phyloP scores from a whole-genome alignment of 768 basidiomycete species.

The Cyclocybe aegerita region DNA sequence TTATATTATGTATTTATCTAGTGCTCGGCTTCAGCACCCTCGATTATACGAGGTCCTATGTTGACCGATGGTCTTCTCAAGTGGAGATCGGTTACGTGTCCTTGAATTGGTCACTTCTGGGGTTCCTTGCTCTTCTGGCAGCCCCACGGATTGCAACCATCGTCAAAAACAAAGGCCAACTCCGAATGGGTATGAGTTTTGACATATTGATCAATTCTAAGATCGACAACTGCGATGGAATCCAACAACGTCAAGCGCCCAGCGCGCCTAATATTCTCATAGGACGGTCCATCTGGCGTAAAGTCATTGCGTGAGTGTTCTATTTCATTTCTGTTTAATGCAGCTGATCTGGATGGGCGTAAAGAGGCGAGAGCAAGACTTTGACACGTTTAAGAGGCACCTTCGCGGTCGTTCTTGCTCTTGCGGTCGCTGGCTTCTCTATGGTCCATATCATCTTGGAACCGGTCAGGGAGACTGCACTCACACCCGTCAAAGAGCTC shows the following conservation, averaged over 20 bases:
- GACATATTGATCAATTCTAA: background rate
- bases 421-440: background rate
- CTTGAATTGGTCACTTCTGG: background rate
- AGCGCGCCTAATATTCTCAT: too few species aligned
- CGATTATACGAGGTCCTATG: background rate
- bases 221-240: background rate
- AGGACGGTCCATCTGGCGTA: background rate
- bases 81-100: background rate
- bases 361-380: background rate
- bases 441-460: constrained; percentile 3
- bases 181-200: background rate
- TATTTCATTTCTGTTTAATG: background rate
- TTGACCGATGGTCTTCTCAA: background rate
- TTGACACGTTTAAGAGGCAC: background rate
- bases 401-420: background rate
- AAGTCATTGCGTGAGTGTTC: background rate
- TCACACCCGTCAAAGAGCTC: constrained; percentile 2
- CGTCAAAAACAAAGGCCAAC: background rate
- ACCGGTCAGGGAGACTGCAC: constrained; percentile 3
- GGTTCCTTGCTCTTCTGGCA: background rate
- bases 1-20: background rate
- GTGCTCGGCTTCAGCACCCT: background rate
- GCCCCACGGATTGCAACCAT: background rate
- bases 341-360: background rate
- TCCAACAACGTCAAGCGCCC: too few species aligned